phyloP scores from a whole-genome alignment of 2,329 filamentous ascomycete genomes.

The Phialemonium atrogriseum region DNA sequence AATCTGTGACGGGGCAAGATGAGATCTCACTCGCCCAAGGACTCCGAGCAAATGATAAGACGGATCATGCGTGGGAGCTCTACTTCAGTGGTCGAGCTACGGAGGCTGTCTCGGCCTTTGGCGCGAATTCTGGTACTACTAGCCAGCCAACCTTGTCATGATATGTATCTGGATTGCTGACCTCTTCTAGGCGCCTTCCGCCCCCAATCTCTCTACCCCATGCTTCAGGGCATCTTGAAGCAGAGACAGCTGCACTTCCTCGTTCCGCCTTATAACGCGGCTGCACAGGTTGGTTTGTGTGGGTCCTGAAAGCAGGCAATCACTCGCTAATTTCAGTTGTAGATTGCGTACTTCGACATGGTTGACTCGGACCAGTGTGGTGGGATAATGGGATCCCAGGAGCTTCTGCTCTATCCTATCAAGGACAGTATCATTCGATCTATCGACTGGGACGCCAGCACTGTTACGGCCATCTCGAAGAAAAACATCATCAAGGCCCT shows the following conservation, averaged over 20 bases:
- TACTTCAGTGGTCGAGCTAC: slow-evolving; percentile 77
- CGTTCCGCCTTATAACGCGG: slow-evolving; percentile 80
- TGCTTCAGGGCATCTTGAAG: slow-evolving; percentile 67
- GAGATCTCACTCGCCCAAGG: slow-evolving; percentile 58
- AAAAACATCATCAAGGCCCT: slow-evolving; percentile 62
- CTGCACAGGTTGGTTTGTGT: slow-evolving; percentile 62
- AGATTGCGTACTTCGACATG: slow-evolving; percentile 74
- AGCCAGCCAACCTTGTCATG: background rate
- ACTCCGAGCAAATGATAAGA: slow-evolving; percentile 58
- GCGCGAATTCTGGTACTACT: slow-evolving; percentile 58
- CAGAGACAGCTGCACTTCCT: slow-evolving; percentile 64
- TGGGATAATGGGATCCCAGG: slow-evolving; percentile 75
- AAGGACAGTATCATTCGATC: slow-evolving; percentile 61
- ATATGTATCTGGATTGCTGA: slow-evolving; percentile 17
- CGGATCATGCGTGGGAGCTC: slow-evolving; percentile 74
- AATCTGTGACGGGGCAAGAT: slow-evolving; percentile 70
- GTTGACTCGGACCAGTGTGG: slow-evolving; percentile 59
- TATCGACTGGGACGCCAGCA: slow-evolving; percentile 61
- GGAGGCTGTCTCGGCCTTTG: slow-evolving; percentile 79
- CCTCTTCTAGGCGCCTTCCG: slow-evolving; percentile 54
- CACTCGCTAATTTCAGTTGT: slow-evolving; percentile 6
- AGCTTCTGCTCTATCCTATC: slow-evolving; percentile 78
- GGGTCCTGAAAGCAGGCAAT: no score
- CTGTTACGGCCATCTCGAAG: slow-evolving; percentile 56
- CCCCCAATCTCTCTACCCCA: slow-evolving; percentile 64